Base-by-base conservation (phyloP, 306 rosid genomes). In the Fragaria ananassa region DNA sequence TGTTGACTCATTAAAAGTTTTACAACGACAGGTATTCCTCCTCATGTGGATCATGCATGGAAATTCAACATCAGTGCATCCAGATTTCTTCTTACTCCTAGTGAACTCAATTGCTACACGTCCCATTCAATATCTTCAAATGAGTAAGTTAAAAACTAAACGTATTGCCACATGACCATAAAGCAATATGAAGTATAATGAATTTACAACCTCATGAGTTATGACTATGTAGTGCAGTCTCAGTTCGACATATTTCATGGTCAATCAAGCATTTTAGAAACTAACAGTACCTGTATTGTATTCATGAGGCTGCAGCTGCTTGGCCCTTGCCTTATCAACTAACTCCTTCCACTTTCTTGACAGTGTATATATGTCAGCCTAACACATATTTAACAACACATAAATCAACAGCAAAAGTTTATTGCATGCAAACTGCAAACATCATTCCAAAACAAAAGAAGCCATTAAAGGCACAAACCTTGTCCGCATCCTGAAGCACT, bases 311-410 rank as follows among this genome's bases (percentile, higher is more conserved):
- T 89, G 99, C 84, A 96, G 79, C 86, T 96, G 99, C 93, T 96
- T 96, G 78, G 98, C 93, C 71, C 96, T 79, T 75, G 97, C 99
- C 86, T 92, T 96, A 18, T 92, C 99, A 51, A 92, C 99, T 81
- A 96, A 88, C 69, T 92, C 98, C 83, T 89, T 92, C 99, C 99
- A 96, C 80, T 96, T 92, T 87, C 98, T 88, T 45, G 99, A 92
- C 85, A 96, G 76, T 47, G 99, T 75, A 83, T 96, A 96, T 60
- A 96, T 84, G 78, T 96, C 99, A 76, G 86, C 82, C 99, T 96
- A 83, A 44, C 61, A 78, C 31, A 29, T 29, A 29, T 29, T 29
- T 29, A 29, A 29, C 31, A 29, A 29, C 31, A 29, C 27, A 61
- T 35, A 76, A 56, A 84, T 46, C 41, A 85, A 51, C 21, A 63